Evolutionary conservation across 768 basidiomycete species (phyloP).

Genomic region (Phanerochaete carnosa): DNA sequence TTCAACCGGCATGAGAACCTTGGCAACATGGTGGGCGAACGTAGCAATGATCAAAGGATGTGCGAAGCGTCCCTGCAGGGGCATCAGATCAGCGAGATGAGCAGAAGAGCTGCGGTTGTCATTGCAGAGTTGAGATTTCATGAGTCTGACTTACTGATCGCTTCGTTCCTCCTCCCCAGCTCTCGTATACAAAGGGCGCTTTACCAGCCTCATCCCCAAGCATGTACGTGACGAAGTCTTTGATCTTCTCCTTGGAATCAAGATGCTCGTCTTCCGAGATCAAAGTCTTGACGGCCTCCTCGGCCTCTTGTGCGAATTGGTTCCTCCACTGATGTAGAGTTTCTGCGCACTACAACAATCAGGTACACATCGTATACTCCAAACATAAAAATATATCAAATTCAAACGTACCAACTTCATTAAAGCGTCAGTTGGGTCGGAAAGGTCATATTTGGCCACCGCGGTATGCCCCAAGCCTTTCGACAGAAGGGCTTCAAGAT

Average conservation of each 20-base stretch:
- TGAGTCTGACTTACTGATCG: not conserved
- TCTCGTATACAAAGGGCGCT: not conserved
- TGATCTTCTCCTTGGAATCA: not conserved
- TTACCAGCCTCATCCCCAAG: not conserved
- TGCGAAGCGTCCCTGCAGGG: not conserved
- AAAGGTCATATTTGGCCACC: no score
- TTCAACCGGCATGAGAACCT: no score
- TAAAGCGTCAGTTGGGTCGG: no score
- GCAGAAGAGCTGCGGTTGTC: not conserved
- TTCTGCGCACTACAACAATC: not conserved
- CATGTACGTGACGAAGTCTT: not conserved
- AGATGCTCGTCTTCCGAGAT: not conserved
- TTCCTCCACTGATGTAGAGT: not conserved
- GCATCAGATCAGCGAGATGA: not conserved
- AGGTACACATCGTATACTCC: no score
- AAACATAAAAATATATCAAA: no score
- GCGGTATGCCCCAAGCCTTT: no score
- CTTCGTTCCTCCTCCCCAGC: not conserved
- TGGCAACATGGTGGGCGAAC: no score
- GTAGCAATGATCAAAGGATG: not conserved
- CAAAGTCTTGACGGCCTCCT: not conserved
- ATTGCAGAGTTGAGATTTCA: no score
- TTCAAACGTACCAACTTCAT: no score
- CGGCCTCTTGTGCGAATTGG: not conserved
- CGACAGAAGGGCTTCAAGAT: no score